Base-by-base conservation (phyloP, 2,329 filamentous ascomycete genomes). In the Pleomassaria siparia region DNA sequence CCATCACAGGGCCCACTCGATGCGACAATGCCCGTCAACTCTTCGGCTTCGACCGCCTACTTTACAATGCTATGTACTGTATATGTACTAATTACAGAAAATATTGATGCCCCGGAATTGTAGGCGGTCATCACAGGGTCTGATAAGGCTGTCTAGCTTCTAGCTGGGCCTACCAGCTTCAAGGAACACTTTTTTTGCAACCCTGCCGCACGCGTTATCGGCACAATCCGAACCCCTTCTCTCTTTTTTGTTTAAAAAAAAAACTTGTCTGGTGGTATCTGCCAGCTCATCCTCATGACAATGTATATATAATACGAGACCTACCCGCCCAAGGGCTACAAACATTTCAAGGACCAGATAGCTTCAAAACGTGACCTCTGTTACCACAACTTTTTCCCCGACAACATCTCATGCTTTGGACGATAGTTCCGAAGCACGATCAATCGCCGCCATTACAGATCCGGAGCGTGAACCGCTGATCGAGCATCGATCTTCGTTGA, bases 381-480 rank as follows among this genome's bases (percentile, higher is more conserved):
- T 13, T 9, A 11, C 30, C 39, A 29, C 30, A 46, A 36, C 4
- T 28, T 22, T 9, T 21, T 39, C 28, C 3, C 24, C 45, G 18
- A 43, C 29, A 43, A 40, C 42, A 43, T 52, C 45, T 40, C 30
- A 44, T 11, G 32, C 16, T 20, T 29, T 24, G 26, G 18, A 32
- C 15, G 4, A 9, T 41, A 43, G 40, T 43, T 41, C 50, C 50
- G 47, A 46, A 48, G 47, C 51, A 15, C 3, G 12, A n/a, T 12
- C 11, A 24, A n/a, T 21, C 44, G 33, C 22, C 30, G 50, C 18
- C 47, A 52, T 36, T 6, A 28, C 29, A 49, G 46, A 51, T 43
- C 40, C 54, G 28, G 58, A 59, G 50, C 55, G 52, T 16, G 46
- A 63, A 43, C 63, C 62, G 50, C 57, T 64, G 43, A 50, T 67